These are phyloP conservation scores for Pichia sporocuriosa DNA, from an alignment of 805 yeast genomes.

Conservation along the genomic window DNA sequence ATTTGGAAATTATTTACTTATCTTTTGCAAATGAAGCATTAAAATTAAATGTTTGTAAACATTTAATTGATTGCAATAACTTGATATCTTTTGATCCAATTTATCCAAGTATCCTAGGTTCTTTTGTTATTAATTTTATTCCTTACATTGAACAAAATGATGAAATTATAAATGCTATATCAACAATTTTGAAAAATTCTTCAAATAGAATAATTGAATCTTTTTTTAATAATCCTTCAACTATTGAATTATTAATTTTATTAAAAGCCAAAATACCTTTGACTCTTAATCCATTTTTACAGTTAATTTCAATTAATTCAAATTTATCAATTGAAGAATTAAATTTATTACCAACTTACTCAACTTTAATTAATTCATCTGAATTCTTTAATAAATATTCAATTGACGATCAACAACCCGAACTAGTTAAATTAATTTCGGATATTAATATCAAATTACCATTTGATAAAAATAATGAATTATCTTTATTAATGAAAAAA, in stretches of 20 bases:
- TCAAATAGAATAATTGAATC: constrained; percentile 38
- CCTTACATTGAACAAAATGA: constrained; percentile 46
- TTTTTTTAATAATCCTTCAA: constrained; percentile 41
- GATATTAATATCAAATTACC: constrained; percentile 44
- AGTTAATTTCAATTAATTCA: constrained; percentile 55
- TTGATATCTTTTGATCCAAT: constrained; percentile 43
- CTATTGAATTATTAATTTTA: constrained; percentile 40
- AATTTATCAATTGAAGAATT: constrained; percentile 62
- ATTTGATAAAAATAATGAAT: constrained; percentile 37
- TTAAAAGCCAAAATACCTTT: constrained; percentile 72
- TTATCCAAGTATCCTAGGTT: constrained; percentile 43
- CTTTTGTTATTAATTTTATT: constrained; percentile 38
- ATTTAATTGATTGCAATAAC: constrained; percentile 36
- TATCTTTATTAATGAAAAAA: constrained; percentile 38
- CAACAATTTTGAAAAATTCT: constrained; percentile 35
- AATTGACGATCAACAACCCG: constrained; percentile 48
- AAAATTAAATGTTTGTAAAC: constrained; percentile 38
- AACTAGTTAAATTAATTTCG: constrained; percentile 37
- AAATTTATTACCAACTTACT: constrained; percentile 51
- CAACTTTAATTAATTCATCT: constrained; percentile 37
- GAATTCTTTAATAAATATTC: constrained; percentile 36
- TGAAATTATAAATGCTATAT: constrained; percentile 36
- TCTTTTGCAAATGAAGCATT: constrained; percentile 35
- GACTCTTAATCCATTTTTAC: constrained; percentile 51
- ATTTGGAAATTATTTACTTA: constrained; percentile 24